Base-by-base conservation (phyloP, 371 early-diverging fungal species). In the Apophysomyces sp. region DNA sequence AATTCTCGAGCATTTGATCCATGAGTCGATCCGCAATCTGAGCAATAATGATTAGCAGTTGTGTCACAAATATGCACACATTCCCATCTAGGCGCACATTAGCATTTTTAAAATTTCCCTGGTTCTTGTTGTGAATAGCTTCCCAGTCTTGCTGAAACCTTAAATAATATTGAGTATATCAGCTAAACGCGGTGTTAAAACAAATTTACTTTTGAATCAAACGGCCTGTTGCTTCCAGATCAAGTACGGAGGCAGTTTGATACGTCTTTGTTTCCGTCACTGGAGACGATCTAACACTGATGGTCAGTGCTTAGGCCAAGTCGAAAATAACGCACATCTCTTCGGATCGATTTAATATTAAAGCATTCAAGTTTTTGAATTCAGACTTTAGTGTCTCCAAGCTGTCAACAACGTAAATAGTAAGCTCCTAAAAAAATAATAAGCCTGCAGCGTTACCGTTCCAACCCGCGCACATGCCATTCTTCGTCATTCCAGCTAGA, bases 401-500 rank as follows among this genome's bases (percentile, higher is more conserved):
- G 12, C 59, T 62, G 52, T 16, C 28, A 11, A 21, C 31, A 24
- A 56, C 0, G 18, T 34, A 24, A 31, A 41, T 13, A 28, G 36
- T 49, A 7, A 3, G 26, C 32, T 32, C 26, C 37, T 34, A 13
- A 34, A 21, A 4, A 4, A 44, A 6, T 8, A 44, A 3, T 26
- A n/a, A n/a, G n/a, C n/a, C n/a, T n/a, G 7, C 26, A 7, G 3
- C 12, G 8, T 15, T 58, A 68, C 68, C 68, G 60, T 60, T 68
- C 64, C 21, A 68, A 40, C 27, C 68, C 67, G 34, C 67, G 67
- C 27, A 59, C 56, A 15, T 63, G 62, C 62, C 62, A 63, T 56
- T 78, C 76, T 4, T 71, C 64, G 13, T 72, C 74, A 63, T 57
- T 63, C 26, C 62, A 55, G n/a, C 65, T 69, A 62, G 15, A 51